A percentile compares a stretch with the other conserved stretches of the same genome.
Evolutionary conservation across 352 stramenopile species (phyloP).

Genomic region (Phytopythium litorale): DNA sequence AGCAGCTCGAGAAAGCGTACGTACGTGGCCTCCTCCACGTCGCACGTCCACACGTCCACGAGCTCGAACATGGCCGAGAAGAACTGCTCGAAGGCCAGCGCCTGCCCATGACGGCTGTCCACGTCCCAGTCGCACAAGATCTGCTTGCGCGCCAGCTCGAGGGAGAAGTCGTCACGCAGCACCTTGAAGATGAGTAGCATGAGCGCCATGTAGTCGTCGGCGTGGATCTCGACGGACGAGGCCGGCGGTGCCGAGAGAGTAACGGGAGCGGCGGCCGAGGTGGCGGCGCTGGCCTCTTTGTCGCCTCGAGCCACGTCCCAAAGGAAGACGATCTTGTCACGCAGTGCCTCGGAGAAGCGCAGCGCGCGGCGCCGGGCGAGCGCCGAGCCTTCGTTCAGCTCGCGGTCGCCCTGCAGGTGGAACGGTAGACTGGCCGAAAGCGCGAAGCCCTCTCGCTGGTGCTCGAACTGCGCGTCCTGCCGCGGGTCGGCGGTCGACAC

Average conservation of each 20-base stretch:
- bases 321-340: slow-evolving; percentile 47
- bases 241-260: not conserved
- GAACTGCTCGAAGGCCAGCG: slow-evolving; percentile 61
- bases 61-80: slow-evolving; percentile 69
- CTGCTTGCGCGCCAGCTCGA: slow-evolving; percentile 47
- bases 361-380: slow-evolving; percentile 51
- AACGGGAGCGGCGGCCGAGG: not conserved
- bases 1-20: slow-evolving; percentile 62
- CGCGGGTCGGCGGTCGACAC: slow-evolving; percentile 37
- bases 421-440: slow-evolving; percentile 47
- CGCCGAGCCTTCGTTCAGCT: slow-evolving; percentile 61
- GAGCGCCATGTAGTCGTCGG: slow-evolving; percentile 60
- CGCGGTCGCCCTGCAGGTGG: slow-evolving; percentile 63
- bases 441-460: slow-evolving; percentile 40
- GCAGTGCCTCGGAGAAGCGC: slow-evolving; percentile 42
- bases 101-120: slow-evolving; percentile 57
- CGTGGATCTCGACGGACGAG: slow-evolving; percentile 29
- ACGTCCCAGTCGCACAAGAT: slow-evolving; percentile 80
- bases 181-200: slow-evolving; percentile 84
- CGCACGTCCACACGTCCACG: slow-evolving; percentile 80
- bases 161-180: slow-evolving; percentile 62
- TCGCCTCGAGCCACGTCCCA: slow-evolving; percentile 56
- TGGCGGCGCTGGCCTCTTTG: slow-evolving; percentile 23
- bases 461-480: slow-evolving; percentile 63
- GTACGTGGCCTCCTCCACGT: slow-evolving; percentile 67